Evolutionary conservation across 2,329 filamentous ascomycete species (phyloP).

Genomic region (Colletotrichum shisoi): DNA sequence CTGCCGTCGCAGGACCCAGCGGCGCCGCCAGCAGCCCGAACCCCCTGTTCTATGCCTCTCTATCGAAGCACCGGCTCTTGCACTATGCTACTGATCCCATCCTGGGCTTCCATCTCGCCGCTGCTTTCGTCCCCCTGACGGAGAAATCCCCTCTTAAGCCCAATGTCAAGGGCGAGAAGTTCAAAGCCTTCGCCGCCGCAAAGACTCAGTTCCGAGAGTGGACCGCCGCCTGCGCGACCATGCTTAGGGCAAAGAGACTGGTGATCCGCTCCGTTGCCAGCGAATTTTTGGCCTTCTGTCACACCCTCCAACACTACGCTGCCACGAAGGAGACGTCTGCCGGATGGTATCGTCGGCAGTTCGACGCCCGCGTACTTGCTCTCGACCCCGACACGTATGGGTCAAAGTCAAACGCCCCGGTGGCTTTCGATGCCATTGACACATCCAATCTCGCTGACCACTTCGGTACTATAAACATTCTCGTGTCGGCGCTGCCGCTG

Average conservation of each 20-base stretch:
- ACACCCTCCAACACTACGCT: constrained; percentile 57
- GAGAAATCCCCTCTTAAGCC: constrained; percentile 52
- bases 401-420: constrained; percentile 47
- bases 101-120: constrained; percentile 65
- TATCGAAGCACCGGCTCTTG: constrained; percentile 50
- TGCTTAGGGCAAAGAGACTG: constrained; percentile 47
- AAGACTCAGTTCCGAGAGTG: constrained; percentile 58
- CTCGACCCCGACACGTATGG: constrained; percentile 56
- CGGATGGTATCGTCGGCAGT: constrained; percentile 54
- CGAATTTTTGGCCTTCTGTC: constrained; percentile 61
- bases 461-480: constrained; percentile 50
- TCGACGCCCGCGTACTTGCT: constrained; percentile 50
- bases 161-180: constrained; percentile 34
- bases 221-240: constrained; percentile 46
- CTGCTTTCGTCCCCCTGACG: constrained; percentile 52
- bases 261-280: constrained; percentile 57
- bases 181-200: constrained; percentile 48
- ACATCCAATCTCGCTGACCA: constrained; percentile 57
- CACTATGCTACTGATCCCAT: constrained; percentile 62
- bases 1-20: constrained; percentile 45
- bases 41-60: constrained; percentile 49
- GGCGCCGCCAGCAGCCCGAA: constrained; percentile 48
- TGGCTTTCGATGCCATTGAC: constrained; percentile 64
- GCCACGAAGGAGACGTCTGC: constrained; percentile 46
- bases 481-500: constrained; percentile 57